Base-by-base conservation (phyloP, 176 grass and related monocot genomes). In the Thalia dealbata region DNA sequence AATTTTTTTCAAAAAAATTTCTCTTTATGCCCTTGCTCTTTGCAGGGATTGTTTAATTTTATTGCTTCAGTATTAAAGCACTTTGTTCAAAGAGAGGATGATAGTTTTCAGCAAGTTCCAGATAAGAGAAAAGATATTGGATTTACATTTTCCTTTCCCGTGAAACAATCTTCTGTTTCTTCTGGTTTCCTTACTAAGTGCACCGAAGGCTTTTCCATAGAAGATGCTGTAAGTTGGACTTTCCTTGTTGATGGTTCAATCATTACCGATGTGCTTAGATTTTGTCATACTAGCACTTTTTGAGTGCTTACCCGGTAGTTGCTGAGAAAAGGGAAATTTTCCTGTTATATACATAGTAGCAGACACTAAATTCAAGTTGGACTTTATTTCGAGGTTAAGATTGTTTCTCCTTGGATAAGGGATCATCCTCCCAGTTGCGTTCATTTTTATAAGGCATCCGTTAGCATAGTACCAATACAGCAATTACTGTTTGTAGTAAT, bases 111-210 rank as follows among this genome's bases (percentile, higher is more conserved):
- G 29, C 67, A 74, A 68, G 64, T 62, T 21, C 15, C 66, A 77
- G 83, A 78, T 38, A 60, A 82, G 29, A 82, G 69, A 65, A 92
- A 7, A 58, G 85, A 72, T 38, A 87, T 97, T 73, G 93, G 89
- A 26, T 92, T 97, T 86, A 91, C 93, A 61, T 97, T 97, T 90
- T 92, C 93, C 15, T 97, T 97, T 75, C 93, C 93, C 10, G 32
- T 92, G 9, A 88, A 61, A 86, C 93, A 97, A 73, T 21, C 18
- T 68, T 97, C 93, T 52, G 82, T 91, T 81, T 86, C 89, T 30
- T 97, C 93, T 10, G 93, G 93, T 25, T 71, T 80, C 64, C 78
- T 97, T 77, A 88, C 92, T 66, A 74, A 82, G 35, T 97, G 93
- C 89, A 97, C 89, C 63, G 88, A 97, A 80, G 87, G 88, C 68